A percentile compares a stretch with the other conserved stretches of the same genome.
These are phyloP conservation scores for Puya raimondii DNA, from an alignment of 176 grass and related monocot species.

Conservation along the genomic window DNA sequence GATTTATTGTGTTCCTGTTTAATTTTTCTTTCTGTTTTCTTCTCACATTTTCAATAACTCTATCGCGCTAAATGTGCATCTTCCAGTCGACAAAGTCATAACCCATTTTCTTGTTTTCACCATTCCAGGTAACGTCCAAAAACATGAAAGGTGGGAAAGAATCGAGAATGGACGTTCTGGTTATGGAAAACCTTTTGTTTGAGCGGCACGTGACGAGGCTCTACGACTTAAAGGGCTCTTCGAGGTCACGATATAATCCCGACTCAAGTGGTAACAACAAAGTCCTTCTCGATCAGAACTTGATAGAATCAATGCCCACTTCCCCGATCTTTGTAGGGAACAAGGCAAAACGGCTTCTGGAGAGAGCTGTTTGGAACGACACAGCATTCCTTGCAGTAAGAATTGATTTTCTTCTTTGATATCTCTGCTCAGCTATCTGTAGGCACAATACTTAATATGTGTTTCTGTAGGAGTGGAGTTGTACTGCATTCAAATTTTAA, in stretches of 20 bases:
- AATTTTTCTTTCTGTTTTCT: too few relatives aligned
- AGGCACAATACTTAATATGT: neutral
- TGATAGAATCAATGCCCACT: slow-evolving; percentile 92
- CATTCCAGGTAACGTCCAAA: slow-evolving; percentile 44
- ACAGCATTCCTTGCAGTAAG: slow-evolving; percentile 92
- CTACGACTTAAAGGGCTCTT: slow-evolving; percentile 93
- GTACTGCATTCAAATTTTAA: neutral
- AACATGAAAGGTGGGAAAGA: slow-evolving; percentile 83
- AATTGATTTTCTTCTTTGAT: slow-evolving; percentile 8
- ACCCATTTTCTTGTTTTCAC: neutral
- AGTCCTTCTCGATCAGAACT: slow-evolving; percentile 96
- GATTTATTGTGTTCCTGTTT: too few relatives aligned
- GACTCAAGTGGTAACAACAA: slow-evolving; percentile 83
- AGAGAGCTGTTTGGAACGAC: slow-evolving; percentile 99
- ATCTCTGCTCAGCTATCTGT: neutral
- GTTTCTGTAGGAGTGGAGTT: neutral
- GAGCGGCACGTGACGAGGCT: slow-evolving; percentile 65
- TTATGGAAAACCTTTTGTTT: slow-evolving; percentile 99
- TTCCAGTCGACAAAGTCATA: neutral
- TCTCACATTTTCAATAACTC: too few relatives aligned
- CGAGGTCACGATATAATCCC: slow-evolving; percentile 91
- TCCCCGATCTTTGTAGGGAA: slow-evolving; percentile 97
- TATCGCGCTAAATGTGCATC: too few relatives aligned
- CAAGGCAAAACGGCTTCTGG: slow-evolving; percentile 71
- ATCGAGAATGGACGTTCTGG: slow-evolving; percentile 76